These are phyloP conservation scores for Rickenella mellea DNA, from an alignment of 768 basidiomycete genomes.

Conservation along the genomic window DNA sequence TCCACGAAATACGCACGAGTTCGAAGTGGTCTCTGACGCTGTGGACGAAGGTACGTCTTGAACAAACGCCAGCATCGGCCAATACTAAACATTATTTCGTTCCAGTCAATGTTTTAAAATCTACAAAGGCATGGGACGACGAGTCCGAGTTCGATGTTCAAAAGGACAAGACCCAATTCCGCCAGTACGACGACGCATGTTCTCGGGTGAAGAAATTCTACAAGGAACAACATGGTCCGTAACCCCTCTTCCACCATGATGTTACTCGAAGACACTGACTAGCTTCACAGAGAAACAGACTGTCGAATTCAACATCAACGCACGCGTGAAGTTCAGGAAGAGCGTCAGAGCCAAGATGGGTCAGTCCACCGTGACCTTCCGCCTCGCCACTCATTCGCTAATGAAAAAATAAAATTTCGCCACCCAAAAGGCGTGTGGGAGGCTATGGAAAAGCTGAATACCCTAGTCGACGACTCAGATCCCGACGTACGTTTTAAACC, in stretches of 20 bases:
- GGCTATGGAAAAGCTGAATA: conserved; percentile 81
- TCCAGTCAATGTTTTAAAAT: conserved; percentile 62
- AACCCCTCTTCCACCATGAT: too few relatives aligned
- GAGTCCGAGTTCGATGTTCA: conserved; percentile 45
- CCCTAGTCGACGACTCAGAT: conserved; percentile 83
- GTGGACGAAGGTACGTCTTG: conserved; percentile 35
- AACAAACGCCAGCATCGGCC: background rate
- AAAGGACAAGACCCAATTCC: conserved; percentile 61
- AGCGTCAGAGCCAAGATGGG: conserved; percentile 67
- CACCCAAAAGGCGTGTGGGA: conserved; percentile 83
- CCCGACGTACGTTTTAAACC: conserved; percentile 57
- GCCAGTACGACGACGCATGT: conserved; percentile 67
- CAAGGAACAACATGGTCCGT: conserved; percentile 65
- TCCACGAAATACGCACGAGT: too few relatives aligned
- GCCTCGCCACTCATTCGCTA: too few relatives aligned
- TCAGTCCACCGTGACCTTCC: too few relatives aligned
- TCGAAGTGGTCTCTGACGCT: conserved; percentile 39
- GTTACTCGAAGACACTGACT: background rate
- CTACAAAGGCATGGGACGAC: conserved; percentile 41
- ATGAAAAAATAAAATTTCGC: too few relatives aligned
- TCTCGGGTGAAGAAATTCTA: conserved; percentile 74
- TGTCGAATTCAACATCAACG: conserved; percentile 71
- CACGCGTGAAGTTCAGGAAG: conserved; percentile 65
- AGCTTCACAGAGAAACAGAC: conserved; percentile 68
- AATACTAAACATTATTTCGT: background rate